phyloP scores from a whole-genome alignment of 257 asterid species.

The Eucommia ulmoides region DNA sequence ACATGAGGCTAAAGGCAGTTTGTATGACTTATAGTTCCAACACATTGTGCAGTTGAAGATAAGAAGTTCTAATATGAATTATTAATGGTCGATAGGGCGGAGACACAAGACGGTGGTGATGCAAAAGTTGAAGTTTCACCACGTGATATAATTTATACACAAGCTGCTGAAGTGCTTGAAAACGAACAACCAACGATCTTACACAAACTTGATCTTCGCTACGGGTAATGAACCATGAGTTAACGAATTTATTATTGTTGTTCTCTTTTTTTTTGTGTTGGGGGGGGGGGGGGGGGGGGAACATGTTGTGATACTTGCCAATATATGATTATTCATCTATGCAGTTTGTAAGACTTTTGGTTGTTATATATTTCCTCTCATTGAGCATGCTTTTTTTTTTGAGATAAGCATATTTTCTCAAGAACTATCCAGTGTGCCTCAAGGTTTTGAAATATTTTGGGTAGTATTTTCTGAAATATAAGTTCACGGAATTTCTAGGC shows the following conservation, averaged over 20 bases:
- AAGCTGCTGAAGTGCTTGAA: slow-evolving; percentile 67
- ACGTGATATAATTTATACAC: slow-evolving; percentile 84
- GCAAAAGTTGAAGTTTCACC: slow-evolving; percentile 93
- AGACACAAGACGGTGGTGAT: slow-evolving; percentile 99
- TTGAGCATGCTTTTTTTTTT: background rate
- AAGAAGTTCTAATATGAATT: background rate
- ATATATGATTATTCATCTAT: background rate
- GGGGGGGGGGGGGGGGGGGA: too few relatives aligned
- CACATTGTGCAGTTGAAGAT: background rate
- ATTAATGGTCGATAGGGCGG: slow-evolving; percentile 45
- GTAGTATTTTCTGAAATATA: background rate
- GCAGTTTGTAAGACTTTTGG: background rate
- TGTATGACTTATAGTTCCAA: too few relatives aligned
- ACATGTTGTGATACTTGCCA: background rate
- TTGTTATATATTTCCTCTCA: background rate
- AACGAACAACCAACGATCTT: slow-evolving; percentile 56
- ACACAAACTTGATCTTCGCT: slow-evolving; percentile 90
- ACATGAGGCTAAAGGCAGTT: background rate
- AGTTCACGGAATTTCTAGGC: background rate
- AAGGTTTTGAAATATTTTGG: background rate
- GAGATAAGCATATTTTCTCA: background rate
- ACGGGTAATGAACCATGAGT: too few relatives aligned
- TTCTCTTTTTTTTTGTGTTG: too few relatives aligned
- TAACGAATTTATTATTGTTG: too few relatives aligned
- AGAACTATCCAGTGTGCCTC: background rate